Conservation (phyloP, 257 asterid species). For the Linderniella brevidens region DNA sequence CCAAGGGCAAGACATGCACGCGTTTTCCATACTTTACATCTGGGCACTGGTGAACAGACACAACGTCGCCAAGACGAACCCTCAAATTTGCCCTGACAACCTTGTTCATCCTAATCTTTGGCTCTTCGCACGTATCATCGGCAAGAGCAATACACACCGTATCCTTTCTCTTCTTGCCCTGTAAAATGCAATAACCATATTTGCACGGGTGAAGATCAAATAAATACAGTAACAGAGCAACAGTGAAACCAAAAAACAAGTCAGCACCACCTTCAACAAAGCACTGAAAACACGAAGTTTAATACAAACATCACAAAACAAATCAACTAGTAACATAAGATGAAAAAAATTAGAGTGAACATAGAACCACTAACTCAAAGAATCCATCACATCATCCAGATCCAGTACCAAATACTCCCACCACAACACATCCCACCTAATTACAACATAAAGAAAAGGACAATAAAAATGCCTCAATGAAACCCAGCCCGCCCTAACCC, state of each 20-base stretch:
- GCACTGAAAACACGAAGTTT: too few relatives aligned
- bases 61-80: slow-evolving; percentile 50
- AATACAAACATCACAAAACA: too few relatives aligned
- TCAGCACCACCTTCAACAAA: too few relatives aligned
- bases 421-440: neutral
- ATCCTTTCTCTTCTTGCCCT: slow-evolving; percentile 87
- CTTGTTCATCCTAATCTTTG: slow-evolving; percentile 73
- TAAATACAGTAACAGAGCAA: too few relatives aligned
- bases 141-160: slow-evolving; percentile 80
- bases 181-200: slow-evolving; percentile 15
- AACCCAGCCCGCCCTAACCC: too few relatives aligned
- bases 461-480: too few relatives aligned
- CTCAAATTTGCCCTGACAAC: slow-evolving; percentile 51
- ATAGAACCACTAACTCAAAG: neutral
- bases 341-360: too few relatives aligned
- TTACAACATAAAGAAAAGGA: too few relatives aligned
- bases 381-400: neutral
- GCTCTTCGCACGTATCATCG: slow-evolving; percentile 60
- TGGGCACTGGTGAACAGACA: slow-evolving; percentile 33
- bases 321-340: too few relatives aligned
- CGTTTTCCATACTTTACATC: slow-evolving; percentile 52
- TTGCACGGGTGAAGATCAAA: too few relatives aligned
- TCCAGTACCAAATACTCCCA: neutral
- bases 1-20: slow-evolving; percentile 39
- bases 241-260: too few relatives aligned